These are phyloP conservation scores for Pseudogymnoascus sp. DNA, from an alignment of 2,329 filamentous ascomycete genomes.

Conservation along the genomic window DNA sequence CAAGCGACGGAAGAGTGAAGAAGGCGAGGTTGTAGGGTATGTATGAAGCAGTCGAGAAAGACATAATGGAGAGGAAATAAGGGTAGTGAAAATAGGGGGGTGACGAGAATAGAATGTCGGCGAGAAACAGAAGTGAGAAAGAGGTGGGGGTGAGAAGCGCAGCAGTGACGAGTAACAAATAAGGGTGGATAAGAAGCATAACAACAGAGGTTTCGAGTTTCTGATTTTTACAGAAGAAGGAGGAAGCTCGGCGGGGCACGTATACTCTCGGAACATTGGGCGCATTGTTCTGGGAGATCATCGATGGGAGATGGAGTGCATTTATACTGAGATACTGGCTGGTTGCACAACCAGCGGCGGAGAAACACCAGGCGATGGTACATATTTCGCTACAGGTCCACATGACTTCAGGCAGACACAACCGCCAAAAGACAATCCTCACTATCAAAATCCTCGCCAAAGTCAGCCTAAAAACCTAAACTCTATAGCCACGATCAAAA, in stretches of 20 bases:
- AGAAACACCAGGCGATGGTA: background rate
- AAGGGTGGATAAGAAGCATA: no score
- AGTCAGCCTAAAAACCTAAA: background rate
- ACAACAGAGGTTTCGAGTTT: background rate
- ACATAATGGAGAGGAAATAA: background rate
- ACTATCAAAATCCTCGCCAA: background rate
- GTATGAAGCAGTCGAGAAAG: background rate
- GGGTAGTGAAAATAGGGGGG: background rate
- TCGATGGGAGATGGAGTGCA: no score
- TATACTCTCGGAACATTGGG: no score
- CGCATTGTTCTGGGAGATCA: no score
- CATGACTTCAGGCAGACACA: constrained; percentile 15
- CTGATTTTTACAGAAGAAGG: no score
- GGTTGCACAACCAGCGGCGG: background rate
- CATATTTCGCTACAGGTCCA: background rate
- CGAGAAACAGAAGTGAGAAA: background rate
- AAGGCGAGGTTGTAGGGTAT: background rate
- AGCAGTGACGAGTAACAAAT: background rate
- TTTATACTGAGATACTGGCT: background rate
- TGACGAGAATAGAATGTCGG: background rate
- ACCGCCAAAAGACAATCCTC: background rate
- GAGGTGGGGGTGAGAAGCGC: background rate
- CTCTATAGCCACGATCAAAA: background rate
- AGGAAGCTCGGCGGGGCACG: no score
- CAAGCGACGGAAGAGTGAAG: background rate